phyloP scores from a whole-genome alignment of 2,329 filamentous ascomycete species.

The Aspergillus sp. region DNA sequence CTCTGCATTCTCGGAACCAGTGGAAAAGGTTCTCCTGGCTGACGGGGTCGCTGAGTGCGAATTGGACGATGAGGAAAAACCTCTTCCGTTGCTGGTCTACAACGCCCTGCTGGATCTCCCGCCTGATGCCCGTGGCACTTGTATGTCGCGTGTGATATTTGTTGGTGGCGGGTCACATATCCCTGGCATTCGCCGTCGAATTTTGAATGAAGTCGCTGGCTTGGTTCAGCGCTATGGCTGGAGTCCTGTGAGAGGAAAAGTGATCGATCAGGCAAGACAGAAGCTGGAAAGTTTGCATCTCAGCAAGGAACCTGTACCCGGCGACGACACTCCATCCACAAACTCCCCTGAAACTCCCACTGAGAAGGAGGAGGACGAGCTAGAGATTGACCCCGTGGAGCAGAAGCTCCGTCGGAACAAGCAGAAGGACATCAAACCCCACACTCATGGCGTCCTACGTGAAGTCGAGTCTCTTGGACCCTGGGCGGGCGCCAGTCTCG shows the following conservation, averaged over 20 bases:
- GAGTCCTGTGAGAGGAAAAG: conserved; percentile 71
- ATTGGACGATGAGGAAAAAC: conserved; percentile 83
- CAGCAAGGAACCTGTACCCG: conserved; percentile 20
- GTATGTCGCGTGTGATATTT: conserved; percentile 86
- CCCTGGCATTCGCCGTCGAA: conserved; percentile 72
- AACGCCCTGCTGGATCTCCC: conserved; percentile 71
- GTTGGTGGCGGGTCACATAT: conserved; percentile 77
- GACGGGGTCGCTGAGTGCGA: conserved; percentile 51
- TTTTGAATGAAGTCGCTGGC: conserved; percentile 69
- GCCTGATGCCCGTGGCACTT: conserved; percentile 75
- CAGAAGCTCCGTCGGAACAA: conserved; percentile 40
- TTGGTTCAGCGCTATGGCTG: conserved; percentile 71
- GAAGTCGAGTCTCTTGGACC: conserved; percentile 60
- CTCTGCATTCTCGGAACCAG: conserved; percentile 67
- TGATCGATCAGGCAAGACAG: conserved; percentile 49
- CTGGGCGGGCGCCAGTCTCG: conserved; percentile 63
- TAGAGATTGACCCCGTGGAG: conserved; percentile 48
- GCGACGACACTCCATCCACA: conserved; percentile 9
- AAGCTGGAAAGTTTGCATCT: conserved; percentile 42
- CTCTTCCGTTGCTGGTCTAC: conserved; percentile 74
- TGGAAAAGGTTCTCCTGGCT: conserved; percentile 72
- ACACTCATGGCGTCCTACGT: conserved; percentile 41
- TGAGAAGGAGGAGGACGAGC: conserved; percentile 16
- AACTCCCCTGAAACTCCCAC: conserved; percentile 16
- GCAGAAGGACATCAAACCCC: conserved; percentile 27